Conservation (phyloP, 129 eudicot genomes). For the Kitagawia praeruptora region DNA sequence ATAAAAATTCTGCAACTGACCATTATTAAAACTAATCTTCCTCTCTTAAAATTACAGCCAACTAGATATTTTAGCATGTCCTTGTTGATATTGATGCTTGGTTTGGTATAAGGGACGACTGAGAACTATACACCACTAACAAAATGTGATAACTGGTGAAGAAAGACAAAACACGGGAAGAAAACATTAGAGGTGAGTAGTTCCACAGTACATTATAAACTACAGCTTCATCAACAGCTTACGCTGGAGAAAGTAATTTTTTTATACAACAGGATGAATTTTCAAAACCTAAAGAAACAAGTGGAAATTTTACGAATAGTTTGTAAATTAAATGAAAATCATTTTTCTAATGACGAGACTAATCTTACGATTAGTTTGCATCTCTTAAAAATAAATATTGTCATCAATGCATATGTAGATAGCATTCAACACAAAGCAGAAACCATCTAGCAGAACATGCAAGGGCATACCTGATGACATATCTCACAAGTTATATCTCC, state of each 20-base stretch:
- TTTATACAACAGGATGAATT: not conserved
- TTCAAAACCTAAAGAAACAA: not conserved
- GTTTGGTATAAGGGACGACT: not conserved
- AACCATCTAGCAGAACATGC: not conserved
- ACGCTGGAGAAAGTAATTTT: not conserved
- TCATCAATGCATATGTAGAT: not conserved
- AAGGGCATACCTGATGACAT: slow-evolving; percentile 11
- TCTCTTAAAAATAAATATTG: not conserved
- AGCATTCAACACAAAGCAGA: not conserved
- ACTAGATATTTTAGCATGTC: not conserved
- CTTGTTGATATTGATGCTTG: not conserved
- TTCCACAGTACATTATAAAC: too few relatives aligned
- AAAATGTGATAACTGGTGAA: not conserved
- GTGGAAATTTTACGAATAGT: not conserved
- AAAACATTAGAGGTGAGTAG: not conserved
- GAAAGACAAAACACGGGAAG: not conserved
- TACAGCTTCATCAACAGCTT: not conserved
- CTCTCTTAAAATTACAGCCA: not conserved
- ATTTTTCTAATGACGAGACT: not conserved
- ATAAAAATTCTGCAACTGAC: not conserved
- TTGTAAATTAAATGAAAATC: not conserved
- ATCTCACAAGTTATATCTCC: slow-evolving; percentile 11
- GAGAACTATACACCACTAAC: not conserved
- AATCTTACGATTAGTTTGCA: not conserved
- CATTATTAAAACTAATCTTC: not conserved